Conservation (phyloP, 1,139 yeast genomes). For the Arxiozyma slooffiae region DNA sequence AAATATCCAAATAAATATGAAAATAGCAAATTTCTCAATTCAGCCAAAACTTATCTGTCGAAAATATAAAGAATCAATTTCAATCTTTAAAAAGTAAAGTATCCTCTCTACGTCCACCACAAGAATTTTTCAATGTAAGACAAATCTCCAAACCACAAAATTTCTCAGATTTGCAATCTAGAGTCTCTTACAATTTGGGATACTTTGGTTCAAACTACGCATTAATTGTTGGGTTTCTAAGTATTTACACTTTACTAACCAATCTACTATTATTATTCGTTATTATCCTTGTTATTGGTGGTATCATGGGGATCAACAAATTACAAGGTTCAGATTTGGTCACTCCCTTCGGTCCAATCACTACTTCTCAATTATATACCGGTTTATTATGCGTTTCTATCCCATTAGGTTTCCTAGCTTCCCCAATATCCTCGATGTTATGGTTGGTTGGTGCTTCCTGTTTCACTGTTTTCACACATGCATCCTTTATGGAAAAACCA, state of each 20-base stretch:
- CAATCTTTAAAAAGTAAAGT: conserved; percentile 48
- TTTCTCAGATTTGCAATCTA: conserved; percentile 79
- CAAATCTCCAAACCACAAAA: conserved; percentile 84
- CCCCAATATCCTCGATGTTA: conserved; percentile 86
- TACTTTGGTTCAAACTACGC: conserved; percentile 85
- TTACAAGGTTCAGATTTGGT: conserved; percentile 75
- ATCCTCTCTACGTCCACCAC: conserved; percentile 74
- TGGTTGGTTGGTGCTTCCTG: conserved; percentile 96
- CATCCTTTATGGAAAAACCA: conserved; percentile 92
- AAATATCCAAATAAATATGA: neutral
- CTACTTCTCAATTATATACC: conserved; percentile 82
- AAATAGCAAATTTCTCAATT: conserved; percentile 24
- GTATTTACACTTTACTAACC: conserved; percentile 66
- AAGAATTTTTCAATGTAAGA: conserved; percentile 86
- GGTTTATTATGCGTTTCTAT: conserved; percentile 68
- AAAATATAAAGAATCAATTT: conserved; percentile 25
- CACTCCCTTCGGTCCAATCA: conserved; percentile 55
- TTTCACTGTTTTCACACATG: conserved; percentile 81
- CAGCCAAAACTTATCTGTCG: conserved; percentile 26
- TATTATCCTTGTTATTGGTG: conserved; percentile 54
- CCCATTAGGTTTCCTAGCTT: conserved; percentile 86
- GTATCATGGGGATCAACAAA: conserved; percentile 67
- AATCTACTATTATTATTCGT: conserved; percentile 80
- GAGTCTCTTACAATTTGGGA: conserved; percentile 77
- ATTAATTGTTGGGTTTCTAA: conserved; percentile 59